phyloP scores from a whole-genome alignment of 2,329 filamentous ascomycete genomes.

The Pyrenophora graminea region DNA sequence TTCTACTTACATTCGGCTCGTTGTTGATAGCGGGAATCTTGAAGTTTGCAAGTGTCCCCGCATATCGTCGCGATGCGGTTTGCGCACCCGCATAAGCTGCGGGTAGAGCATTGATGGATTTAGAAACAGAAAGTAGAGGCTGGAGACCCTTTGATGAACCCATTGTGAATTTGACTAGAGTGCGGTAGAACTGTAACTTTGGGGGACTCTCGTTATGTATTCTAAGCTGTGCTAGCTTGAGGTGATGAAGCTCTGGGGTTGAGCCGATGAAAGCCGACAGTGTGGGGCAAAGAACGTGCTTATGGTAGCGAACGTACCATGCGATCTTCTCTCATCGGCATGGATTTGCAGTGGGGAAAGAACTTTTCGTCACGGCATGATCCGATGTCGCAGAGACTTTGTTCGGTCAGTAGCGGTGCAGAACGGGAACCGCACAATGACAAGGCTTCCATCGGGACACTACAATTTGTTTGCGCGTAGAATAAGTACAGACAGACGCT shows the following conservation, averaged over 20 bases:
- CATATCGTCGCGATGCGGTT: conserved; percentile 35
- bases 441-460: conserved; percentile 9
- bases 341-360: conserved; percentile 5
- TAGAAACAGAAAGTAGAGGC: conserved; percentile 35
- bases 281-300: conserved; percentile 23
- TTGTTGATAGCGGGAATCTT: conserved; percentile 85
- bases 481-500: neutral
- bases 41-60: conserved; percentile 76
- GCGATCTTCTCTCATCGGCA: conserved; percentile 10
- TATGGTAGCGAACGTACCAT: conserved; percentile 12
- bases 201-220: conserved; percentile 28
- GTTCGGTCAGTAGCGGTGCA: conserved; percentile 27
- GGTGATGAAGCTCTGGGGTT: conserved; percentile 20
- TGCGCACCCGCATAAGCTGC: conserved; percentile 30
- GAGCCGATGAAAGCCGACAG: conserved; percentile 31
- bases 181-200: neutral
- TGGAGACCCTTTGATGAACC: conserved; percentile 40
- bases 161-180: conserved; percentile 26
- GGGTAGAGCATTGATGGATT: conserved; percentile 29
- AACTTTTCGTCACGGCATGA: conserved; percentile 5
- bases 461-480: neutral
- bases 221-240: conserved; percentile 19
- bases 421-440: conserved; percentile 4
- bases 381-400: conserved; percentile 27
- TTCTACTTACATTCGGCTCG: conserved; percentile 82